phyloP scores from a whole-genome alignment of 1,284 basidiomycete genomes.

The Cryptococcus neoformans region DNA sequence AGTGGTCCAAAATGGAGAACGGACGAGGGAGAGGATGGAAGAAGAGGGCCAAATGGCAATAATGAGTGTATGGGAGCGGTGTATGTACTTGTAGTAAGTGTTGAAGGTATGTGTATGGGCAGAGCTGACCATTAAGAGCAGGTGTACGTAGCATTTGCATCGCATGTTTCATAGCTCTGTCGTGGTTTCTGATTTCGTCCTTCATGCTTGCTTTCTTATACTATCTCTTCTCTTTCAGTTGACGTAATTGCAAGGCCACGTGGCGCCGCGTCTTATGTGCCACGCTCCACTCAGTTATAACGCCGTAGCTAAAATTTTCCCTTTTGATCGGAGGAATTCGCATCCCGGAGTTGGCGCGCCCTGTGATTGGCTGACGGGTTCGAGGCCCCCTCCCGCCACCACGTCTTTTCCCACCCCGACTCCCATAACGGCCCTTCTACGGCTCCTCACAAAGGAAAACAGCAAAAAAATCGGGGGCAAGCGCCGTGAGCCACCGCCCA shows the following conservation, averaged over 20 bases:
- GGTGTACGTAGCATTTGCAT: background rate
- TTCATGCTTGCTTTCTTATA: no score
- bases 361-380: background rate
- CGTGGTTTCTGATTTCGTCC: no score
- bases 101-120: background rate
- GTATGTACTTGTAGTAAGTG: slow-evolving; percentile 1
- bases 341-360: no score
- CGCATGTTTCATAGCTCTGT: no score
- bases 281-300: no score
- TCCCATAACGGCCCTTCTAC: background rate
- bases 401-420: background rate
- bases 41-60: slow-evolving; percentile 56
- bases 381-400: background rate
- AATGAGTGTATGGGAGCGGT: background rate
- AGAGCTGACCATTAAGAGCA: background rate
- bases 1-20: slow-evolving; percentile 65
- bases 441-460: slow-evolving; percentile 1
- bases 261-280: no score
- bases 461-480: slow-evolving; percentile 8
- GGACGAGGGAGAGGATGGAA: slow-evolving; percentile 70
- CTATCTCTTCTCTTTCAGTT: no score
- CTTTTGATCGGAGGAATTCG: no score
- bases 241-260: no score
- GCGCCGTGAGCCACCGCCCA: slow-evolving; percentile 10
- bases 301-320: no score